Base-by-base conservation (phyloP, 176 grass and related monocot species). In the Ampelocalamus luodianensis region DNA sequence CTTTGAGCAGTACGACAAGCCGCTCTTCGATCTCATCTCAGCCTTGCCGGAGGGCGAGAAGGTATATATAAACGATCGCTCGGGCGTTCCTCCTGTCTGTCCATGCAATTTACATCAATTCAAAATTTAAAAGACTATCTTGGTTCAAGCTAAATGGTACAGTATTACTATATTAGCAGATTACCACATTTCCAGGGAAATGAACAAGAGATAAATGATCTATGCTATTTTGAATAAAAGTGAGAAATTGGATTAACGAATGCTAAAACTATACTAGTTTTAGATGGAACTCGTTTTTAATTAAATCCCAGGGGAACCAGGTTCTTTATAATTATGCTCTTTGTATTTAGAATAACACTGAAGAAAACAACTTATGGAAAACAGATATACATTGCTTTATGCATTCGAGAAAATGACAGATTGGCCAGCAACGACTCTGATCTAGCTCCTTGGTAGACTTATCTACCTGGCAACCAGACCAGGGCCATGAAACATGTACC, bases 1-100 rank as follows among this genome's bases (percentile, higher is more conserved):
- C 4, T 89, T 94, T 50, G 61, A 89, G 49, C 79, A 87, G n/a
- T 94, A 94, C 8, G 71, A 94, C 40, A 85, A 71, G 24, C 89
- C 89, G 0, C 92, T 94, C 71, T 50, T 94, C 29, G 70, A 84
- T 32, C 50, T 53, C 67, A 74, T 90, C 38, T 83, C 80, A 8
- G 54, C 49, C 39, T 62, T 84, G 80, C 84, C 84, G 5, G 85
- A 87, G 5, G 66, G 54, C 11, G 74, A 80, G 39, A 87, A 90
- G 89, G 89, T 90, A 50, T 1, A 40, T 43, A 3, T 7, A 74
- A 60, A 45, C 6, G 50, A 56, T 22, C 9, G 8, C 48, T 54
- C 26, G 51, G 4, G 6, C 11, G 0, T 65, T 66, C n/a, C 13
- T 43, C 6, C 23, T 71, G 77, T 46, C 23, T 24, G 6, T 56